These are phyloP conservation scores for Dorcoceras hygrometricum DNA, from an alignment of 257 asterid species.

Conservation along the genomic window DNA sequence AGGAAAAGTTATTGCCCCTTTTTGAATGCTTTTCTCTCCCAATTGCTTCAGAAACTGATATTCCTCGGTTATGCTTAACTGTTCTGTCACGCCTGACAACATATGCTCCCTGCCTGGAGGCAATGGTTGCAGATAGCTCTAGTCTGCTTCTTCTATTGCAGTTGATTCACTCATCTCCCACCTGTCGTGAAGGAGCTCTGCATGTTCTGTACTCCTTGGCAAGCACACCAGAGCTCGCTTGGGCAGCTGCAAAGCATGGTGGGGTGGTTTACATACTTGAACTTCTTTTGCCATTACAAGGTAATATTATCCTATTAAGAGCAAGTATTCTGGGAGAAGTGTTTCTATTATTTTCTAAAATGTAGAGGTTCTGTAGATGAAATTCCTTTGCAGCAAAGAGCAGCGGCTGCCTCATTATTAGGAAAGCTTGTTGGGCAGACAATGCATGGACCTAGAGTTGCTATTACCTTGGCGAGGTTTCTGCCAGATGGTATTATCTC, in stretches of 20 bases:
- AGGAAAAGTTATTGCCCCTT: conserved; percentile 83
- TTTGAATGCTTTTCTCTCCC: conserved; percentile 93
- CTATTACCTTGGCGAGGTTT: conserved; percentile 88
- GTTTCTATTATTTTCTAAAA: conserved; percentile 27
- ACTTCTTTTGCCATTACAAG: conserved; percentile 86
- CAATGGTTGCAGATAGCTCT: conserved; percentile 94
- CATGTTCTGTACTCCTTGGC: conserved; percentile 98
- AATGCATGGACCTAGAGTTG: conserved; percentile 99
- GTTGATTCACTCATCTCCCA: conserved; percentile 94
- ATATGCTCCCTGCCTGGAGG: conserved; percentile 96
- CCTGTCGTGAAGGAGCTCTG: conserved; percentile 94
- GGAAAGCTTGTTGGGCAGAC: conserved; percentile 97
- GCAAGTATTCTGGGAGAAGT: conserved; percentile 13
- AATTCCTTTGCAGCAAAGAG: conserved; percentile 94
- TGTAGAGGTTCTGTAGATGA: conserved; percentile 58
- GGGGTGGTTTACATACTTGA: conserved; percentile 98
- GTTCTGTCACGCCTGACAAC: conserved; percentile 88
- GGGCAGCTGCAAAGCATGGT: conserved; percentile 99
- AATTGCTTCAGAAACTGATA: conserved; percentile 68
- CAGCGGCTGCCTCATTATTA: conserved; percentile 87
- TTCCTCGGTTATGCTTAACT: conserved; percentile 75
- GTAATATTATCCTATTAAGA: conserved; percentile 34
- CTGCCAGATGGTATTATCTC: conserved; percentile 97
- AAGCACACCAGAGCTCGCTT: conserved; percentile 96
- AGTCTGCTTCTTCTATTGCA: conserved; percentile 84